Evolutionary conservation across 2,329 filamentous ascomycete species (phyloP).

Genomic region (Aureobasidium sp.): DNA sequence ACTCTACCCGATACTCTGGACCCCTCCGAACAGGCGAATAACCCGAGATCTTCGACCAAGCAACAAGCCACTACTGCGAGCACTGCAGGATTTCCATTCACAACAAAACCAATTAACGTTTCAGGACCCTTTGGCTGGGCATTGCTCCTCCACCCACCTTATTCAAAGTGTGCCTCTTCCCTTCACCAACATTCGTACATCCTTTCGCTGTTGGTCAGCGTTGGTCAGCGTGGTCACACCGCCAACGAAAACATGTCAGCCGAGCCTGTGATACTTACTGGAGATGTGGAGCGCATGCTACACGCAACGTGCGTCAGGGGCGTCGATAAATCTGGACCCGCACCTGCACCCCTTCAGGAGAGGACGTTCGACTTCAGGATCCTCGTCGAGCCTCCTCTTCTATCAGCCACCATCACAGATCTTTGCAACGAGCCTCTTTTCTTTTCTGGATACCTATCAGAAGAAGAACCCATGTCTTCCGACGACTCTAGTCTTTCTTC

Average conservation of each 20-base stretch:
- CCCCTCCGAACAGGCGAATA: neutral
- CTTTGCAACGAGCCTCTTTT: slow-evolving; percentile 16
- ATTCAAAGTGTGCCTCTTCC: neutral
- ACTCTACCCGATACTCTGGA: neutral
- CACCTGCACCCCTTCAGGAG: slow-evolving; percentile 14
- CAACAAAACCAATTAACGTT: slow-evolving; percentile 4
- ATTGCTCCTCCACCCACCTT: neutral
- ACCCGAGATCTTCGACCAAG: neutral
- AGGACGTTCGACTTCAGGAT: slow-evolving; percentile 7
- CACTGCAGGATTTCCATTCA: slow-evolving; percentile 5
- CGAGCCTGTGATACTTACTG: slow-evolving; percentile 6
- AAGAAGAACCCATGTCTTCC: slow-evolving; percentile 22
- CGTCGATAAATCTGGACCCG: slow-evolving; percentile 3
- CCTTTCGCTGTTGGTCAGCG: slow-evolving; percentile 4
- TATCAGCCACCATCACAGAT: slow-evolving; percentile 15
- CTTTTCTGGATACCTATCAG: slow-evolving; percentile 22
- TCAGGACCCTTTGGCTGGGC: slow-evolving; percentile 7
- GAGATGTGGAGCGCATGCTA: slow-evolving; percentile 11
- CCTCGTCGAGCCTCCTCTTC: slow-evolving; percentile 9
- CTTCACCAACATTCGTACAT: neutral
- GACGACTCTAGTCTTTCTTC: slow-evolving; percentile 21
- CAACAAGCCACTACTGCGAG: slow-evolving; percentile 4
- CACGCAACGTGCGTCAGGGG: slow-evolving; percentile 12
- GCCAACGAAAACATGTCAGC: slow-evolving; percentile 8
- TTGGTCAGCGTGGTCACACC: slow-evolving; percentile 10